Conservation (phyloP, 148 eudicot species). For the Amaranthus hypochondriacus region DNA sequence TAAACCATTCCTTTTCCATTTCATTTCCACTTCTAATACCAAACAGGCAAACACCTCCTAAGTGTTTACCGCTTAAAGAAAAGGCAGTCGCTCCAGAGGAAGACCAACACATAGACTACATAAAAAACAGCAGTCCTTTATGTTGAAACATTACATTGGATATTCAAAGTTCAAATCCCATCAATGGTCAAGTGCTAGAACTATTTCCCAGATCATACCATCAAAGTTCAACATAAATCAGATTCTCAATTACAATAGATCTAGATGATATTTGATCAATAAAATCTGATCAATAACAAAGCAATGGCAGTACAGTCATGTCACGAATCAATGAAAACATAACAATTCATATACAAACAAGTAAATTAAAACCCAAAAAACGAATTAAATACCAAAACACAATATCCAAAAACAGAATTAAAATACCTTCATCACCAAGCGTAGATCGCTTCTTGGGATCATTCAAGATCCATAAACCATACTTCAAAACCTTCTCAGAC, state of each 20-base stretch:
- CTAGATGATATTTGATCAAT: not conserved
- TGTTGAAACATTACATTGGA: not conserved
- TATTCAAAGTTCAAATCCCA: not conserved
- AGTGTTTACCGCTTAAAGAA: no score
- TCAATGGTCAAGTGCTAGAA: not conserved
- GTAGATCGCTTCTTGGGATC: constrained; percentile 70
- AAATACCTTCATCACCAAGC: constrained; percentile 70
- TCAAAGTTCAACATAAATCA: not conserved
- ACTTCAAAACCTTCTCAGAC: constrained; percentile 70
- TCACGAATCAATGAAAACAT: not conserved
- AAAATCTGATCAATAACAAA: not conserved
- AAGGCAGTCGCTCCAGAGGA: no score
- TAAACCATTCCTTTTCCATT: no score
- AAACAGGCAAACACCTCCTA: no score
- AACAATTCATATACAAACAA: not conserved
- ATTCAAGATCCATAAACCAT: constrained; percentile 63
- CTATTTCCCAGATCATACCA: not conserved
- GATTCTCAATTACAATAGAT: not conserved
- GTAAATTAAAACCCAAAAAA: not conserved
- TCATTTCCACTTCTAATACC: no score
- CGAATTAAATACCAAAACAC: not conserved
- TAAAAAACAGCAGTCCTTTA: no score
- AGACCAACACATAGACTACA: no score
- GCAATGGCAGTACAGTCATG: not conserved
- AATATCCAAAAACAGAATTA: not conserved